Conservation (phyloP, 1,139 yeast genomes). For the Sporopachydermia cereana region DNA sequence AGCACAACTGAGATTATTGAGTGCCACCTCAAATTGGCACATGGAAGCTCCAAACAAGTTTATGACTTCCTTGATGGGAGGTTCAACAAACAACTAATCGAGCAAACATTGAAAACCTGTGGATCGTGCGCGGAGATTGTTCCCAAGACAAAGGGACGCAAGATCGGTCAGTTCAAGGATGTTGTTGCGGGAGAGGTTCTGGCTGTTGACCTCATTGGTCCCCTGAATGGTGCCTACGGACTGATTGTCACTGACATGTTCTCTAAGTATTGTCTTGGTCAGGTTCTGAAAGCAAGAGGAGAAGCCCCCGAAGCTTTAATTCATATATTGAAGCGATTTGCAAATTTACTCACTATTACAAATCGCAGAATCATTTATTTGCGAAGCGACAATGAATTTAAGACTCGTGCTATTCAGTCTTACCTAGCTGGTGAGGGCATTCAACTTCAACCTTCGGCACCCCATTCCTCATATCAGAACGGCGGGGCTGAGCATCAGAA, state of each 20-base stretch:
- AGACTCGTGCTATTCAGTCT: neutral
- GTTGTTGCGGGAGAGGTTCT: neutral
- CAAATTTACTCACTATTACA: neutral
- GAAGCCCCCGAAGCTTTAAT: slow-evolving; percentile 1
- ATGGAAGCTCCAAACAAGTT: neutral
- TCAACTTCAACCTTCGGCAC: neutral
- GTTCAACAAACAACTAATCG: neutral
- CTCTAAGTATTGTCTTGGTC: neutral
- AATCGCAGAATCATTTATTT: neutral
- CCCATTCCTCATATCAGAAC: slow-evolving; percentile 5
- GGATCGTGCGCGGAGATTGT: neutral
- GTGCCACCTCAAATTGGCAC: neutral
- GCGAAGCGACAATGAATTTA: slow-evolving; percentile 2
- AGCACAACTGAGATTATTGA: neutral
- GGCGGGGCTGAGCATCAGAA: slow-evolving; percentile 2
- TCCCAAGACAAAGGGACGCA: neutral
- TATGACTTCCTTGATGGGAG: neutral
- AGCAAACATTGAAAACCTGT: neutral
- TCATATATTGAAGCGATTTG: neutral
- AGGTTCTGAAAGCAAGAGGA: neutral
- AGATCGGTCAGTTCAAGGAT: neutral
- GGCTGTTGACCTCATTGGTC: neutral
- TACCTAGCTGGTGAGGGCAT: neutral
- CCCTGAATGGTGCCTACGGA: neutral
- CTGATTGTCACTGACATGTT: neutral